phyloP scores from a whole-genome alignment of 306 rosid genomes.

The Vigna hirtella region DNA sequence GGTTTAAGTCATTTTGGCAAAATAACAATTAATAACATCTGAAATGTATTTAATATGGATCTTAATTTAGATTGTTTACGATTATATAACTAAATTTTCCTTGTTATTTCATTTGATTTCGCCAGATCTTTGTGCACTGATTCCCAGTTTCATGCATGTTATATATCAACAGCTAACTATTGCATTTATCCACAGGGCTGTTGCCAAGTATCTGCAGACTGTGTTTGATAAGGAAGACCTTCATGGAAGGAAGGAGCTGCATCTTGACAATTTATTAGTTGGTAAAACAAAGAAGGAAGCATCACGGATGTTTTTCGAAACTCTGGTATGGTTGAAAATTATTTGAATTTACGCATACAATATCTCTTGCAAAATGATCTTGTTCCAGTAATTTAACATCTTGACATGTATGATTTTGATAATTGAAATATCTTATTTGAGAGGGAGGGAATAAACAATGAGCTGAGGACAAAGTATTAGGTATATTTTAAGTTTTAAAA shows the following conservation, averaged over 20 bases:
- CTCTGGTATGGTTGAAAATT: conserved; percentile 61
- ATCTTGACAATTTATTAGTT: conserved; percentile 73
- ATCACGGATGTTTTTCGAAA: conserved; percentile 57
- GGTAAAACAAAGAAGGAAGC: conserved; percentile 58
- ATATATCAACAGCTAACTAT: conserved; percentile 33
- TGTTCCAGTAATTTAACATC: conserved; percentile 16
- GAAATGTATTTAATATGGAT: neutral
- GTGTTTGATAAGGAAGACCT: conserved; percentile 77
- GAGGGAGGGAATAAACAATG: neutral
- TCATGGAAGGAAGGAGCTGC: conserved; percentile 68
- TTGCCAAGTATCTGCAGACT: conserved; percentile 92
- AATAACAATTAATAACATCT: neutral
- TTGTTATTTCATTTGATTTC: conserved; percentile 17
- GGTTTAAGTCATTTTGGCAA: conserved; percentile 14
- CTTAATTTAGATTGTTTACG: neutral
- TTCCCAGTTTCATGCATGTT: neutral
- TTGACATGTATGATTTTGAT: conserved; percentile 14
- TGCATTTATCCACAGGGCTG: conserved; percentile 65
- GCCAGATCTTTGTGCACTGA: neutral
- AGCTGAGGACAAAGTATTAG: neutral
- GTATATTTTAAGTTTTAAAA: neutral
- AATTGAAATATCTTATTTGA: conserved; percentile 21
- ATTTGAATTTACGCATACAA: conserved; percentile 7
- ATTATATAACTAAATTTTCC: conserved; percentile 21
- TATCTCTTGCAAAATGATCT: conserved; percentile 21